Evolutionary conservation across 2,329 filamentous ascomycete genomes (phyloP), one percentile per base, ranked within the genome.

Genomic region (Microdochium bolleyi): DNA sequence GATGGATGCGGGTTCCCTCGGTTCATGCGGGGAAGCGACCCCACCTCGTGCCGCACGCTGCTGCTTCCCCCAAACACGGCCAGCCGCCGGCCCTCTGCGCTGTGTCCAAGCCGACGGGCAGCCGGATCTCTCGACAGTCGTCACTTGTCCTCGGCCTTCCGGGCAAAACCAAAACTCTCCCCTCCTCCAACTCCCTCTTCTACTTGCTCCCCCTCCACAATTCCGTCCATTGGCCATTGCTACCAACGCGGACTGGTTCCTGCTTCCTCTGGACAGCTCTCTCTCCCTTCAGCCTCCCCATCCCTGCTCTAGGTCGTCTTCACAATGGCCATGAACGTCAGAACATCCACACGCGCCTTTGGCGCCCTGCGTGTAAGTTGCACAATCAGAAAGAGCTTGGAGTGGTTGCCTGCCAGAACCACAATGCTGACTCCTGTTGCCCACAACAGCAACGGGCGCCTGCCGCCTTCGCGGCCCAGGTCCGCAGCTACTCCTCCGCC

Each of bases 401-500:
- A n/a, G 9, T 27, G 24, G 24, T 16, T 30, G 19, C 21, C 9
- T 16, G 13, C 24, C 24, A 25, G n/a, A 19, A n/a, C 9, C 14
- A 8, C 10, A 9, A n/a, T 14, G 19, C 24, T 30, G 24, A 16
- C 13, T n/a, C 37, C 11, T 11, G 11, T 30, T 30, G 16, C n/a
- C n/a, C 34, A 13, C 59, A 41, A 14, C 59, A 66, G 63, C 62
- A 61, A 53, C 64, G 62, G 61, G 67, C 59, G 55, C 60, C 58
- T 1, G 58, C 61, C 54, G 49, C 58, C 37, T 56, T 61, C 52
- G 32, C 67, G 52, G 57, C 64, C 54, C 65, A 70, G 52, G 61
- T 63, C 49, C 78, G 87, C 64, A 75, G 70, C 68, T 92, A 91
- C 74, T 83, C 87, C 58, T 83, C 83, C 50, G 79, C 88, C 54